Evolutionary conservation across 345 rosid genomes (phyloP), one percentile per base, ranked within the genome.

Genomic region (Diplotaxis tenuifolia): DNA sequence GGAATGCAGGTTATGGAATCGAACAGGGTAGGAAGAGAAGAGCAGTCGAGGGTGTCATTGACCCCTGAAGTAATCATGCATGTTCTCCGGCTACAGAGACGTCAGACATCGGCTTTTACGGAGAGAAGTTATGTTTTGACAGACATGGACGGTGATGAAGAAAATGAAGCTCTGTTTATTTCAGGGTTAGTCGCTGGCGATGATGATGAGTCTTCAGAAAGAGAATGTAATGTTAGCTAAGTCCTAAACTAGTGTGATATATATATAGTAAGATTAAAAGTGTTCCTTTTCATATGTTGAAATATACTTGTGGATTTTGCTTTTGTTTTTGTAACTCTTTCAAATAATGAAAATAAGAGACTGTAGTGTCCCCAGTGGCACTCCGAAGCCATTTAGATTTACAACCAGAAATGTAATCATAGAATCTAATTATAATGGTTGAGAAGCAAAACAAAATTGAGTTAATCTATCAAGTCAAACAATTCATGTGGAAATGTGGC

Each of bases 31-130:
- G 86, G 83, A 6, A 84, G 87, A 69, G 88, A 83, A 70, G 87
- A 83, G 60, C 79, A 79, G 67, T 82, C 89, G 16, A 80, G 75
- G 47, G 81, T 76, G 21, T 70, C 78, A 23, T 73, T 86, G 12
- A 73, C 86, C n/a, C 88, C 93, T 7, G 89, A 88, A 8, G 91
- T 88, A 25, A 55, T 85, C 42, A 88, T 88, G 96, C 89, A 85
- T 36, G 85, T 86, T 25, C 75, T 86, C 49, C 78, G 91, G 62
- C 62, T 88, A 69, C 91, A 87, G 80, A 84, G 89, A 75, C 85
- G 89, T 69, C 92, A 87, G 63, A 76, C 82, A 0, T 56, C 81
- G 21, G 76, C 78, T 45, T 86, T 76, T 62, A 31, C 73, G 1
- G 92, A 89, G 70, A 83, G 92, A 71, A 84, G 88, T 62, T 76